Conservation (phyloP, 2,329 filamentous ascomycete genomes). For the Ophiosphaerella narmari region DNA sequence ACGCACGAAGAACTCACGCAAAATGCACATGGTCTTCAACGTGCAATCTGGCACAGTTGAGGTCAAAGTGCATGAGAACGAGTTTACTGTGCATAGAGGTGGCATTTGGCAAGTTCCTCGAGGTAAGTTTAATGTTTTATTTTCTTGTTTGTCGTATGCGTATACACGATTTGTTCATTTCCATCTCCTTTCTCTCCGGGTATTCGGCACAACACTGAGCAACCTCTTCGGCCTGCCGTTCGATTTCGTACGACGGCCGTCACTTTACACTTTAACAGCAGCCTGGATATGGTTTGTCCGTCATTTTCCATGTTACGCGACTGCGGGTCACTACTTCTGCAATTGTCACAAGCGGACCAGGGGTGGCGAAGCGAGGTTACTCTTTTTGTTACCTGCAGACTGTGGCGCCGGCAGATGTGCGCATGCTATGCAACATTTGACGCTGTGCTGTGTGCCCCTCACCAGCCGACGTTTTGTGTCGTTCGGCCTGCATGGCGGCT, state of each 20-base stretch:
- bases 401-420: slow-evolving; percentile 22
- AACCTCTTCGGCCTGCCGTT: neutral
- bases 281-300: slow-evolving; percentile 21
- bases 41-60: slow-evolving; percentile 81
- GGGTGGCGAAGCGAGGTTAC: slow-evolving; percentile 20
- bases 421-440: slow-evolving; percentile 25
- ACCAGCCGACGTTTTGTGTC: slow-evolving; percentile 14
- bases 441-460: slow-evolving; percentile 12
- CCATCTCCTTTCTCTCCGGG: neutral
- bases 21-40: slow-evolving; percentile 98
- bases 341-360: slow-evolving; percentile 21
- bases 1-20: slow-evolving; percentile 85
- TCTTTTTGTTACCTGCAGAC: slow-evolving; percentile 20
- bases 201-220: neutral
- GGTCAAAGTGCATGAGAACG: slow-evolving; percentile 74
- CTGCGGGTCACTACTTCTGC: slow-evolving; percentile 3
- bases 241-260: slow-evolving; percentile 34
- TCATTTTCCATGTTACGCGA: slow-evolving; percentile 13
- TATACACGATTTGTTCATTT: neutral
- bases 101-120: slow-evolving; percentile 94
- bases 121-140: slow-evolving; percentile 64
- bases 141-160: slow-evolving; percentile 5
- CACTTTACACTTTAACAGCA: slow-evolving; percentile 31
- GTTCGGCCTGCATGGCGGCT: slow-evolving; percentile 18
- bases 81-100: slow-evolving; percentile 83